Conservation (phyloP, 139 green algal genomes). For the Limnomonas spitsbergensis region DNA sequence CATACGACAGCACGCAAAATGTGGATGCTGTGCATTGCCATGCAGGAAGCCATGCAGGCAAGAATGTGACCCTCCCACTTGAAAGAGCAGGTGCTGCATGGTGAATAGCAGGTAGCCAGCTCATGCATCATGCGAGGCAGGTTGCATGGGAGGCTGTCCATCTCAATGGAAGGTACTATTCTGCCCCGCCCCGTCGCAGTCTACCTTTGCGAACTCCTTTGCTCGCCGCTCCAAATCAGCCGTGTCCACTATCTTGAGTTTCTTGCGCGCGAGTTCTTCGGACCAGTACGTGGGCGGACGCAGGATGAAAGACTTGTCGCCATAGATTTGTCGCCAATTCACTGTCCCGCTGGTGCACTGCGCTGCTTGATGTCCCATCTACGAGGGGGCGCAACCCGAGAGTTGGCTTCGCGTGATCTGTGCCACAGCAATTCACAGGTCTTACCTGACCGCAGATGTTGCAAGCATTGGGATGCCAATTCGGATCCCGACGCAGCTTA, state of each 20-base stretch:
- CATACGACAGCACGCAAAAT: too few relatives aligned
- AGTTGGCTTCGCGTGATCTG: background rate
- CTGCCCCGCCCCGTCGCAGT: too few relatives aligned
- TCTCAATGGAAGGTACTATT: too few relatives aligned
- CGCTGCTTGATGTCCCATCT: slow-evolving; percentile 84
- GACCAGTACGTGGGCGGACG: slow-evolving; percentile 64
- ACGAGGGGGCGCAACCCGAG: background rate
- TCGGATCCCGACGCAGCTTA: slow-evolving; percentile 78
- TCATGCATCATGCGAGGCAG: too few relatives aligned
- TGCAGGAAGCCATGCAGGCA: too few relatives aligned
- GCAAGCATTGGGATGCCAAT: slow-evolving; percentile 78
- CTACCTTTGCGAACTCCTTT: slow-evolving; percentile 58
- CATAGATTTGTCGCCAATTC: slow-evolving; percentile 85
- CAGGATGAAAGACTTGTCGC: slow-evolving; percentile 75
- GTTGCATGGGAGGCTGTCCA: too few relatives aligned
- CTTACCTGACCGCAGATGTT: slow-evolving; percentile 85
- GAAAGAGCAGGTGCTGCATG: too few relatives aligned
- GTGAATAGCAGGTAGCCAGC: too few relatives aligned
- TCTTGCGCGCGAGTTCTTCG: slow-evolving; percentile 51
- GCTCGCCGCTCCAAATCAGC: slow-evolving; percentile 59
- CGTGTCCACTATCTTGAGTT: slow-evolving; percentile 56
- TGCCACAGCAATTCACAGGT: background rate
- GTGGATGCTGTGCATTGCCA: too few relatives aligned
- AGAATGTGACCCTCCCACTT: too few relatives aligned
- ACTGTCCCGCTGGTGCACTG: slow-evolving; percentile 86